These are phyloP conservation scores for Kandelia obovata DNA, from an alignment of 345 rosid species.

Conservation along the genomic window DNA sequence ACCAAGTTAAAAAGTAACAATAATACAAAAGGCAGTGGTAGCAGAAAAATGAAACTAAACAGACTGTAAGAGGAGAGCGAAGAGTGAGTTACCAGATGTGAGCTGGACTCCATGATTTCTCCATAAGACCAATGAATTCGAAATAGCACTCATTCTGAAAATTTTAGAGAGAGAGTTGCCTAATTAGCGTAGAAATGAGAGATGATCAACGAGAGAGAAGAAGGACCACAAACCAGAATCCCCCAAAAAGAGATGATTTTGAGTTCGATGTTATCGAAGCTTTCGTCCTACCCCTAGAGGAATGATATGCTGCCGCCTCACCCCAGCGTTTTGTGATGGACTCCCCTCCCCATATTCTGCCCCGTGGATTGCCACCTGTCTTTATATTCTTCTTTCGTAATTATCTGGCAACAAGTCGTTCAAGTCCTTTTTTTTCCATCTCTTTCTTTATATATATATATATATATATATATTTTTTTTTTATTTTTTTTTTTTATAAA, in stretches of 20 bases:
- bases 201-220: not conserved
- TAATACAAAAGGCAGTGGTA: too few relatives aligned
- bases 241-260: too few relatives aligned
- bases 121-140: constrained; percentile 47
- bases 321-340: not conserved
- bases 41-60: not conserved
- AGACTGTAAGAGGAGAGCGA: not conserved
- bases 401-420: too few relatives aligned
- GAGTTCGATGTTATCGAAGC: constrained; percentile 15
- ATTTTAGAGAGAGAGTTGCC: not conserved
- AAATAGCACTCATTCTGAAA: constrained; percentile 42
- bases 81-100: not conserved
- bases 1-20: too few relatives aligned
- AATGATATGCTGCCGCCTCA: constrained; percentile 2
- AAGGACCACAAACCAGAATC: too few relatives aligned
- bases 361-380: not conserved
- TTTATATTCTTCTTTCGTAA: too few relatives aligned
- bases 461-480: too few relatives aligned
- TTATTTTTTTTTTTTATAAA: too few relatives aligned
- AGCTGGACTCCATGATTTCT: constrained; percentile 23
- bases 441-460: too few relatives aligned
- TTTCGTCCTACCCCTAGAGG: not conserved
- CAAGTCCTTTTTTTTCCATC: too few relatives aligned
- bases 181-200: not conserved
- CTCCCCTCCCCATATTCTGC: not conserved